These are phyloP conservation scores for Pseudoscleropodium purum DNA, from an alignment of 225 moss, liverwort and hornwort genomes.

Conservation along the genomic window DNA sequence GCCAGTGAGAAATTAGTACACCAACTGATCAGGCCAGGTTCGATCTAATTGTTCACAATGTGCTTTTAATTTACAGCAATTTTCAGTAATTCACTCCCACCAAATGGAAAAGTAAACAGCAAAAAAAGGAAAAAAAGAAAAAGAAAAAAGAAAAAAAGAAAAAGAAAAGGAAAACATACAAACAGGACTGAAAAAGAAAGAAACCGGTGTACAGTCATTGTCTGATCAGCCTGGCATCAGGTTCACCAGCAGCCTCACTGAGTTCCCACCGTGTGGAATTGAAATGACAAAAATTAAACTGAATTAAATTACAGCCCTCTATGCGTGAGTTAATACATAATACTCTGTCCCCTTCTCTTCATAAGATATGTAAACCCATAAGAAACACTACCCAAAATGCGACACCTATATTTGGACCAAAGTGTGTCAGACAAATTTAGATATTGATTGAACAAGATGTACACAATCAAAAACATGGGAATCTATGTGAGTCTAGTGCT, in stretches of 20 bases:
- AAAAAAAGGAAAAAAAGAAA: too few relatives aligned
- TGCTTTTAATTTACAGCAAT: not conserved
- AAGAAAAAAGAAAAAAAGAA: not conserved
- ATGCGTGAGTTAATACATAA: not conserved
- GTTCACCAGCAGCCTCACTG: not conserved
- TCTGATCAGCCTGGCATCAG: not conserved
- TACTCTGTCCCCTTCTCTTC: not conserved
- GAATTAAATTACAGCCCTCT: not conserved
- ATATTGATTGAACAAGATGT: not conserved
- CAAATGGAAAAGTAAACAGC: not conserved
- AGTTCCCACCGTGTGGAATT: not conserved
- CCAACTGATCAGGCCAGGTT: not conserved
- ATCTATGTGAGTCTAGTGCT: not conserved
- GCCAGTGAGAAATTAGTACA: not conserved
- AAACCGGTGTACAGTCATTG: not conserved
- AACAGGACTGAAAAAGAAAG: not conserved
- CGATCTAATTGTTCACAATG: not conserved
- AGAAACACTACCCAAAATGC: not conserved
- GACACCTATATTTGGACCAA: not conserved
- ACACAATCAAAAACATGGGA: not conserved
- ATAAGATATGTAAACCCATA: not conserved
- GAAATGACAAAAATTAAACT: not conserved
- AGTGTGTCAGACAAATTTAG: not conserved
- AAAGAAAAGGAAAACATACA: not conserved
- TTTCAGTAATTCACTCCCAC: not conserved